phyloP scores from a whole-genome alignment of 1,284 basidiomycete genomes.

The Psilocybe mexicana region DNA sequence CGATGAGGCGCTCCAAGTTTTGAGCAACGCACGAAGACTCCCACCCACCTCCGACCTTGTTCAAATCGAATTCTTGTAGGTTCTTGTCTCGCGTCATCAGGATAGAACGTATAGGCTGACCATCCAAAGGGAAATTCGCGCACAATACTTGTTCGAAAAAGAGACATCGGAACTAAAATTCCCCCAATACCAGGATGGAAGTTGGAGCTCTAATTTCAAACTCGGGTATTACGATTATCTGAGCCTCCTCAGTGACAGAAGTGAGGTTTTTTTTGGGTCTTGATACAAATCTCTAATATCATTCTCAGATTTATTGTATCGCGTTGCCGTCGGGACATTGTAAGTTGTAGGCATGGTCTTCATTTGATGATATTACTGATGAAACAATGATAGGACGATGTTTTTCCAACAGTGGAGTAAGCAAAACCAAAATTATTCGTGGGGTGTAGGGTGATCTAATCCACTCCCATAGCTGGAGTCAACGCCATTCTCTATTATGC shows the following conservation, averaged over 20 bases:
- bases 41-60: slow-evolving; percentile 64
- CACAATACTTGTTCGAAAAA: slow-evolving; percentile 73
- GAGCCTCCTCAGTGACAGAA: slow-evolving; percentile 52
- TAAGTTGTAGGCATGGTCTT: slow-evolving; percentile 26
- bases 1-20: slow-evolving; percentile 68
- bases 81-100: slow-evolving; percentile 4
- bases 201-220: slow-evolving; percentile 56
- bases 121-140: slow-evolving; percentile 67
- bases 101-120: background rate
- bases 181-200: slow-evolving; percentile 67
- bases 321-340: slow-evolving; percentile 61
- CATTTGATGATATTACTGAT: background rate
- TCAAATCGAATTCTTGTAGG: slow-evolving; percentile 76
- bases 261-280: slow-evolving; percentile 35
- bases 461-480: slow-evolving; percentile 37
- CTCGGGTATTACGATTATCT: slow-evolving; percentile 60
- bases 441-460: background rate
- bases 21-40: slow-evolving; percentile 61
- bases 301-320: slow-evolving; percentile 50
- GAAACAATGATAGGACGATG: slow-evolving; percentile 50
- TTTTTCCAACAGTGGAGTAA: slow-evolving; percentile 65
- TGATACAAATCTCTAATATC: background rate
- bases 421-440: slow-evolving; percentile 37
- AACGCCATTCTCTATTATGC: slow-evolving; percentile 75
- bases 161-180: slow-evolving; percentile 57